These are phyloP conservation scores for Alternaria brassicae DNA, from an alignment of 2,329 filamentous ascomycete species.

Conservation along the genomic window DNA sequence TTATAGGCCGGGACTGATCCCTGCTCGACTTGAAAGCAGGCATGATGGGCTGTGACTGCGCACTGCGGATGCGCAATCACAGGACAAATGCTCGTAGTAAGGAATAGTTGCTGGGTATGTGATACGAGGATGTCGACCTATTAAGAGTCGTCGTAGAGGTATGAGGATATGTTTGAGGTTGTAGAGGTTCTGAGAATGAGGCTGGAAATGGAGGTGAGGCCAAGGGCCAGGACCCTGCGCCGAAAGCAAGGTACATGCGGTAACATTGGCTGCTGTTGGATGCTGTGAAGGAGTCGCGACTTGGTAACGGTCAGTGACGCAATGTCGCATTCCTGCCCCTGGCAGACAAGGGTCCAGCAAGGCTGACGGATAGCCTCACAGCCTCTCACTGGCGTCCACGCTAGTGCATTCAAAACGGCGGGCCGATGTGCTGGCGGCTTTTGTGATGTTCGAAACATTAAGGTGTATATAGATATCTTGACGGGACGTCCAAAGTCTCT, in stretches of 20 bases:
- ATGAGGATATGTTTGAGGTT: conserved; percentile 4
- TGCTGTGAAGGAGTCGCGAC: conserved; percentile 34
- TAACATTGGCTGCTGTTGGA: conserved; percentile 23
- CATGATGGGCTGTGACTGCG: conserved; percentile 30
- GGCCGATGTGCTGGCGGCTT: conserved; percentile 5
- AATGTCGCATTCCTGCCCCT: conserved; percentile 28
- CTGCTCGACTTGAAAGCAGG: conserved; percentile 14
- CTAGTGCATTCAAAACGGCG: conserved; percentile 18
- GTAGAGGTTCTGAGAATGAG: background rate
- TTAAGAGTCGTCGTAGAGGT: conserved; percentile 20
- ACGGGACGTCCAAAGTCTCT: background rate
- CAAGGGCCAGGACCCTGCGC: conserved; percentile 17
- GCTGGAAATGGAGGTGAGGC: conserved; percentile 6
- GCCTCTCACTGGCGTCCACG: conserved; percentile 23
- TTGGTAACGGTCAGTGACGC: conserved; percentile 32
- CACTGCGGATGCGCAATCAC: conserved; percentile 20
- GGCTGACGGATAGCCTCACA: conserved; percentile 15
- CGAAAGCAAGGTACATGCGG: conserved; percentile 33
- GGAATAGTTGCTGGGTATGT: conserved; percentile 20
- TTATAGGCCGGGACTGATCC: conserved; percentile 11
- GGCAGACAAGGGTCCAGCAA: conserved; percentile 24
- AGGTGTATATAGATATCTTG: background rate
- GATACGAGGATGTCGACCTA: conserved; percentile 21
- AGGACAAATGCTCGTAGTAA: conserved; percentile 7
- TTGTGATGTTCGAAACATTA: background rate